Conservation (phyloP, 805 yeast genomes). For the Starmerella floris region DNA sequence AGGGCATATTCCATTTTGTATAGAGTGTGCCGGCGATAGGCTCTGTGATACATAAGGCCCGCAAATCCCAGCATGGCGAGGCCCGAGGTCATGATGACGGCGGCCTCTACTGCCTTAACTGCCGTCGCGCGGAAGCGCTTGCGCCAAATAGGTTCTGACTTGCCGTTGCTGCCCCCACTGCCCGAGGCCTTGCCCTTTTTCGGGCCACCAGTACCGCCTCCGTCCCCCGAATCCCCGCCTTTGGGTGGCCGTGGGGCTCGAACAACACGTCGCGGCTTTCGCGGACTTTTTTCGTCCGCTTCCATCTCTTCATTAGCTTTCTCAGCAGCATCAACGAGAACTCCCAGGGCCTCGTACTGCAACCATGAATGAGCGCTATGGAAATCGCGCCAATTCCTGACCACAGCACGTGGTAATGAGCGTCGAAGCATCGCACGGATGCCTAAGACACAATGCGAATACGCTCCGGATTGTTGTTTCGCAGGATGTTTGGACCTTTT, state of each 20-base stretch:
- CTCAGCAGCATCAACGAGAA: slow-evolving; percentile 15
- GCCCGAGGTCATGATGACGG: slow-evolving; percentile 58
- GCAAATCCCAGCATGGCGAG: slow-evolving; percentile 55
- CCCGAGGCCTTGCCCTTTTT: not conserved
- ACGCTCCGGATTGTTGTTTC: too few species aligned
- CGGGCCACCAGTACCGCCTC: not conserved
- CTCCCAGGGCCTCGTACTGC: slow-evolving; percentile 14
- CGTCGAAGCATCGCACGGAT: too few species aligned
- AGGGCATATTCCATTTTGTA: slow-evolving; percentile 55
- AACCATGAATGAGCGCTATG: not conserved
- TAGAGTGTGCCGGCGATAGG: slow-evolving; percentile 46
- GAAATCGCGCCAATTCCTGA: not conserved
- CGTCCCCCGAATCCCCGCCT: not conserved
- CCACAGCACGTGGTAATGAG: not conserved
- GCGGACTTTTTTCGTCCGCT: not conserved
- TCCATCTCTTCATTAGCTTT: slow-evolving; percentile 11
- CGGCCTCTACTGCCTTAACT: slow-evolving; percentile 38
- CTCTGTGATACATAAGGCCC: slow-evolving; percentile 55
- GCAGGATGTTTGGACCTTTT: too few species aligned
- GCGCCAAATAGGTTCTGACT: slow-evolving; percentile 1
- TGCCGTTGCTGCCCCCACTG: not conserved
- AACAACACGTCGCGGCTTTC: not conserved
- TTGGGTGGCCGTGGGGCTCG: not conserved
- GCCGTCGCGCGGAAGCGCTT: slow-evolving; percentile 9
- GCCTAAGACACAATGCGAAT: too few species aligned